Evolutionary conservation across 768 basidiomycete genomes (phyloP), one percentile per base, ranked within the genome.

Genomic region (Amanita thiersii): DNA sequence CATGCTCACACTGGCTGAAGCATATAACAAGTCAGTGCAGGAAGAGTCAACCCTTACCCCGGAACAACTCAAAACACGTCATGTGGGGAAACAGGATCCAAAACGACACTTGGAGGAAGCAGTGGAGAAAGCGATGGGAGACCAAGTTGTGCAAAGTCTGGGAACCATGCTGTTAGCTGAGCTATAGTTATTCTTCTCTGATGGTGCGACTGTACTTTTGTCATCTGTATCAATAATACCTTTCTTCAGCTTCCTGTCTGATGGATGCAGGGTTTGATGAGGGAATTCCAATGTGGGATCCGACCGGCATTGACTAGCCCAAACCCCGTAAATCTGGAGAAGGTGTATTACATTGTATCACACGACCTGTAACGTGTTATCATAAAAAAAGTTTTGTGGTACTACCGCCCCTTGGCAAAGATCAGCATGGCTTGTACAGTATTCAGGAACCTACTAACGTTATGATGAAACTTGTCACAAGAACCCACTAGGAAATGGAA

Each of bases 41-140:
- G 96, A 98, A 61, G 96, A 98, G 62, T 85, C 91, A 40, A 97
- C 92, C n/a, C 66, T 99, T 41, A 86, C 90, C 10, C 57, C 83
- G 4, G 90, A 97, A 42, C 91, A 98, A 59, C 73, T 98, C 25
- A 96, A 96, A 69, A 97, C 93, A 37, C 80, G 96, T 51, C 93
- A 96, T 62, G 91, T 97, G 52, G 93, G 93, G 44, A 96, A 94
- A 61, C 88, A 93, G 53, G 93, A 97, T 64, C 96, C 96, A 24
- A 99, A 99, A 66, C 79, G 96, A 51, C 96, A 99, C 69, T 61
- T 99, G 49, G 92, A 94, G 54, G 96, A 97, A 63, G 86, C 88
- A 20, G 96, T 97, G 4, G 96, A 98, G 66, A 90, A 86, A 62
- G 92, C 93, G 1, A 97, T 99, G 82, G 92, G 91, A 2, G 84